A percentile compares a stretch with the other conserved stretches of the same genome.
phyloP scores from a whole-genome alignment of 2,329 filamentous ascomycete genomes.

The Xylariaceae sp. region DNA sequence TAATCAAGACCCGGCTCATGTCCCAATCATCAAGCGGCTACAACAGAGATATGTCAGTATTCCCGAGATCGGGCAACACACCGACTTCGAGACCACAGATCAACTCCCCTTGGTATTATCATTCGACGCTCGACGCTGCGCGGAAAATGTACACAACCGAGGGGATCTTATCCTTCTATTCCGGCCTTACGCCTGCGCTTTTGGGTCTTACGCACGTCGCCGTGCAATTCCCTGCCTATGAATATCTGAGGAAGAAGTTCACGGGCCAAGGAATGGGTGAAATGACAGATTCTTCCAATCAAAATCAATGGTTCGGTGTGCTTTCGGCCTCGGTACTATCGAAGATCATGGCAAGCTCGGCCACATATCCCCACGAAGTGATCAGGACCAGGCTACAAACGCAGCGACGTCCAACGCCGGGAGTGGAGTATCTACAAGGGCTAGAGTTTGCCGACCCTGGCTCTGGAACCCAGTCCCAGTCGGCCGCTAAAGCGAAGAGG shows the following conservation, averaged over 20 bases:
- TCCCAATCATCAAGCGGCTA: slow-evolving; percentile 62
- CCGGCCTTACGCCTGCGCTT: slow-evolving; percentile 84
- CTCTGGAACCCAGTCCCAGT: slow-evolving; percentile 42
- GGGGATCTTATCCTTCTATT: slow-evolving; percentile 88
- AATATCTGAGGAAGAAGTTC: slow-evolving; percentile 84
- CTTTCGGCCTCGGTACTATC: slow-evolving; percentile 84
- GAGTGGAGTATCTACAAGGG: slow-evolving; percentile 47
- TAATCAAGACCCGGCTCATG: slow-evolving; percentile 98
- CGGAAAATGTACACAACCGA: slow-evolving; percentile 93
- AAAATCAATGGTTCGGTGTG: slow-evolving; percentile 76
- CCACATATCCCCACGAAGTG: slow-evolving; percentile 96
- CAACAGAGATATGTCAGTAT: slow-evolving; percentile 41
- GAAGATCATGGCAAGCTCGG: slow-evolving; percentile 89
- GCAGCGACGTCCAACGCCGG: slow-evolving; percentile 66
- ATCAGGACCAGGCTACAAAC: slow-evolving; percentile 91
- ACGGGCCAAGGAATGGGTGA: slow-evolving; percentile 86
- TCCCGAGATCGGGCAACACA: slow-evolving; percentile 47
- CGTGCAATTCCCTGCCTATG: slow-evolving; percentile 94
- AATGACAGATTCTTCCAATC: slow-evolving; percentile 49
- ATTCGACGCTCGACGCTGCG: slow-evolving; percentile 81
- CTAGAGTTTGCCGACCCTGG: slow-evolving; percentile 41
- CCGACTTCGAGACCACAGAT: slow-evolving; percentile 50
- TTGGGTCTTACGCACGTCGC: slow-evolving; percentile 91
- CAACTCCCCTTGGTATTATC: slow-evolving; percentile 83
- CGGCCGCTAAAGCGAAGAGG: slow-evolving; percentile 20